phyloP scores from a whole-genome alignment of 352 stramenopile species.

The Phytophthora sp. region DNA sequence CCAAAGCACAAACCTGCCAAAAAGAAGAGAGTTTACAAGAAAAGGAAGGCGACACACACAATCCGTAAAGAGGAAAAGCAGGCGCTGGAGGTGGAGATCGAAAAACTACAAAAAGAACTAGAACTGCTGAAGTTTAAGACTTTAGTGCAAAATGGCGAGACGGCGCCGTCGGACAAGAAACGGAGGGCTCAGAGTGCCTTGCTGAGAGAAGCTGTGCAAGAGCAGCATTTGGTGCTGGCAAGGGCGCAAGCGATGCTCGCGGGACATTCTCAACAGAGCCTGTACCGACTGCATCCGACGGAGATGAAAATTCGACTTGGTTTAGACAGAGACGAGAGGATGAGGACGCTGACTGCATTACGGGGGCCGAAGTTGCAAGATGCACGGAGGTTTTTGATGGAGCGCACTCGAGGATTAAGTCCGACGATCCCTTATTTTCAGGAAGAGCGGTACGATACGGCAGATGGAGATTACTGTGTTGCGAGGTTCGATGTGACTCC shows the following conservation, averaged over 20 bases:
- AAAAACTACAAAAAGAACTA: slow-evolving; percentile 39
- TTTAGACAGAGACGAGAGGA: slow-evolving; percentile 29
- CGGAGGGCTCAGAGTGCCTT: slow-evolving; percentile 8
- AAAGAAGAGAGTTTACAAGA: slow-evolving; percentile 46
- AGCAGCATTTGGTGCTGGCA: slow-evolving; percentile 43
- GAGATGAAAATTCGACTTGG: slow-evolving; percentile 43
- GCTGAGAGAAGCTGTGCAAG: slow-evolving; percentile 37
- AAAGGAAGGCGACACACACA: slow-evolving; percentile 49
- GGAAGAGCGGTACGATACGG: slow-evolving; percentile 54
- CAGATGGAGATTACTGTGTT: slow-evolving; percentile 53
- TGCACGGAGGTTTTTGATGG: slow-evolving; percentile 37
- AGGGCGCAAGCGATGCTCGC: slow-evolving; percentile 37
- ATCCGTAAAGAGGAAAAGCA: slow-evolving; percentile 54
- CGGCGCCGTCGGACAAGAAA: slow-evolving; percentile 18
- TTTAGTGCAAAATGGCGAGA: slow-evolving; percentile 23
- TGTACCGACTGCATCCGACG: slow-evolving; percentile 35
- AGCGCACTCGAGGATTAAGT: slow-evolving; percentile 32
- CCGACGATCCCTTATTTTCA: slow-evolving; percentile 36
- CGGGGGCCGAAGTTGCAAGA: slow-evolving; percentile 36
- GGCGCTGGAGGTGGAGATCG: slow-evolving; percentile 30
- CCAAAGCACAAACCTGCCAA: slow-evolving; percentile 6
- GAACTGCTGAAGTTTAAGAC: slow-evolving; percentile 42
- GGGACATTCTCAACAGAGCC: slow-evolving; percentile 27
- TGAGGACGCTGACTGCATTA: slow-evolving; percentile 29
- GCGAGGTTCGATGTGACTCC: slow-evolving; percentile 61